These are phyloP conservation scores for Prunus padus DNA, from an alignment of 306 rosid genomes.

Conservation along the genomic window DNA sequence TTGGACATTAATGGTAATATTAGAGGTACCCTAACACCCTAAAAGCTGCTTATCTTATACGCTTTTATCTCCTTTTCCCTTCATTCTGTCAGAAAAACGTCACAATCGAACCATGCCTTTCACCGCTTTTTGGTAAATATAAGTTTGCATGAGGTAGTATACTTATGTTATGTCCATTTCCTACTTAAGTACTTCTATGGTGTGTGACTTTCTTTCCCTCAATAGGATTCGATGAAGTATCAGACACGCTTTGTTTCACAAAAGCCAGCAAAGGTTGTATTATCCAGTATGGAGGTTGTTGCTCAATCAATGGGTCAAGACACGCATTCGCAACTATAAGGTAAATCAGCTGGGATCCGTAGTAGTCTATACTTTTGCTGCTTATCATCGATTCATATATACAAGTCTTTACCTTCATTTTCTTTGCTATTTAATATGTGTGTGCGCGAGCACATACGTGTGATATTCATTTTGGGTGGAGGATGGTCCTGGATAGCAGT, in stretches of 20 bases:
- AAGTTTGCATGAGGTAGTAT: background rate
- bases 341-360: constrained; percentile 28
- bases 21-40: background rate
- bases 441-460: background rate
- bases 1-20: background rate
- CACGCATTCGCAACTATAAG: constrained; percentile 88
- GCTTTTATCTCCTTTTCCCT: background rate
- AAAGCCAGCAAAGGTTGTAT: constrained; percentile 84
- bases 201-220: constrained; percentile 7
- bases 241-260: constrained; percentile 84
- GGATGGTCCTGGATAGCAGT: constrained; percentile 6
- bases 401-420: background rate
- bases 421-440: background rate
- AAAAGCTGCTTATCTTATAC: constrained; percentile 2
- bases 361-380: constrained; percentile 5
- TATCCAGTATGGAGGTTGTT: constrained; percentile 92
- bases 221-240: constrained; percentile 59
- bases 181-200: background rate
- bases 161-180: background rate
- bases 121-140: background rate
- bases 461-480: background rate
- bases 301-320: constrained; percentile 93
- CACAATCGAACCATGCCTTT: background rate
- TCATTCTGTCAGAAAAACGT: background rate
- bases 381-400: constrained; percentile 1